Percentiles rank a stretch among this genome's conserved stretches.
phyloP scores from a whole-genome alignment of 2,329 filamentous ascomycete species.

The Gremmenia infestans region DNA sequence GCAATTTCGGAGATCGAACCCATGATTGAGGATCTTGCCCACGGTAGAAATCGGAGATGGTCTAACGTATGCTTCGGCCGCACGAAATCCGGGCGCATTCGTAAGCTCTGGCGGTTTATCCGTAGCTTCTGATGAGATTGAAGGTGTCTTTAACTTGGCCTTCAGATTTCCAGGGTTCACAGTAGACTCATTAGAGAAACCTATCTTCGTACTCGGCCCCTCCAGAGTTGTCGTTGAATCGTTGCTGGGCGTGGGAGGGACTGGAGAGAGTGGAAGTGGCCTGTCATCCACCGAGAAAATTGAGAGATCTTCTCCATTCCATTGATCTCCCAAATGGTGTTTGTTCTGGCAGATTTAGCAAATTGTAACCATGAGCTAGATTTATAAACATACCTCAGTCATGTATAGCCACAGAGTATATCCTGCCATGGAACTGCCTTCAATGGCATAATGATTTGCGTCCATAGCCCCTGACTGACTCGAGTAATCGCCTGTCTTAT shows the following conservation, averaged over 20 bases:
- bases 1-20: slow-evolving; percentile 78
- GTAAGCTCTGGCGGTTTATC: slow-evolving; percentile 52
- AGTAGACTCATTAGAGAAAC: slow-evolving; percentile 47
- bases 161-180: slow-evolving; percentile 75
- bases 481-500: slow-evolving; percentile 90
- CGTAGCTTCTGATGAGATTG: slow-evolving; percentile 55
- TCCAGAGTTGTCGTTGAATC: slow-evolving; percentile 46
- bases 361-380: slow-evolving; percentile 16
- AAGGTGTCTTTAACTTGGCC: slow-evolving; percentile 62
- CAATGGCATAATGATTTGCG: slow-evolving; percentile 89
- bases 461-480: slow-evolving; percentile 91
- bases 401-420: slow-evolving; percentile 89
- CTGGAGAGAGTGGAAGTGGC: slow-evolving; percentile 46
- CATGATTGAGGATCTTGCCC: slow-evolving; percentile 65
- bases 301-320: slow-evolving; percentile 96
- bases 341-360: slow-evolving; percentile 55
- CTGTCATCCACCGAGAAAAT: slow-evolving; percentile 84
- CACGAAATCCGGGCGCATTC: slow-evolving; percentile 71
- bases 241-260: slow-evolving; percentile 40
- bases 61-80: slow-evolving; percentile 87
- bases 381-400: slow-evolving; percentile 49
- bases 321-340: slow-evolving; percentile 85
- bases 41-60: slow-evolving; percentile 73
- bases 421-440: slow-evolving; percentile 77
- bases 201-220: slow-evolving; percentile 33